Base-by-base conservation (phyloP, 1,139 yeast genomes). In the Lodderomyces pseudojiufengensis region DNA sequence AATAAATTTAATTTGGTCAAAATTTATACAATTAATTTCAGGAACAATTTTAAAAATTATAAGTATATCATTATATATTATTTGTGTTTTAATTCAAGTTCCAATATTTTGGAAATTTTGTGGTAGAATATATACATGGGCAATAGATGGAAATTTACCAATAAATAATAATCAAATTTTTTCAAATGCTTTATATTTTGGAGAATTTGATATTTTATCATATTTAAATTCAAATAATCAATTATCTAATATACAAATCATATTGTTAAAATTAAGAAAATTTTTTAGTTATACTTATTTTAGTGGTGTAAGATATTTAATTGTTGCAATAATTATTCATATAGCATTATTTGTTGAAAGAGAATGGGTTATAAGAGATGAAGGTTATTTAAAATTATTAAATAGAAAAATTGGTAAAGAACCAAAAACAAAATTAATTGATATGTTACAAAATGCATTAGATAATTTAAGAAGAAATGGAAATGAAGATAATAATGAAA, bases 281-380 rank as follows among this genome's bases (percentile, higher is more conserved):
- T 57, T 67, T 30, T 40, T 67, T 28, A 52, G 53, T 32, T 50
- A 60, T 38, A 70, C 76, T 6, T 69, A 62, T 42, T 54, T 67
- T 32, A 56, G 63, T 26, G 80, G 80, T 2, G 40, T 63, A 9
- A 47, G 65, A 12, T 64, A 68, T 40, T 55, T 70, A 4, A 13
- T 61, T 10, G 55, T 68, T 29, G 63, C 67, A 18, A 54, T 75
- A 5, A 48, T 65, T 5, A 57, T 73, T 24, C 73, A 70, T 41
- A 49, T 74, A 21, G 73, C 78, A 2, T 44, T 78, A 7, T 76
- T 76, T 50, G 64, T 78, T 28, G 80, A 75, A 43, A 83, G 80
- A 51, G 88, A 81, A 49, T 78, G 84, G 78, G 82, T 83, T n/a
- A 75, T 76, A 1, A 62, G 79, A 37, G 92, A 83, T 52, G 78